phyloP scores from a whole-genome alignment of 176 grass and related monocot species.

The Carex myosuroides region DNA sequence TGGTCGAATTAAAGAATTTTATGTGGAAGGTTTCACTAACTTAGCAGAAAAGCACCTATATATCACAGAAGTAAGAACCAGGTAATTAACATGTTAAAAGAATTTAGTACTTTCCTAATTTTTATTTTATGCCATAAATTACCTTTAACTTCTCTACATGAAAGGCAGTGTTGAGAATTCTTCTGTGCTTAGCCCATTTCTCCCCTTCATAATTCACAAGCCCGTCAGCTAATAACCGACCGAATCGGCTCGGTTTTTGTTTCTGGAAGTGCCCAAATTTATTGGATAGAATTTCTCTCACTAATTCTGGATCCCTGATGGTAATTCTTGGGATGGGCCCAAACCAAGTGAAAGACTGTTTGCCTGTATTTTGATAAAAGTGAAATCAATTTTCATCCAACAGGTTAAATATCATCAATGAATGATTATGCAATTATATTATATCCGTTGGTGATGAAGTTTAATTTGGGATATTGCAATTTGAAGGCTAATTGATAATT shows the following conservation, averaged over 20 bases:
- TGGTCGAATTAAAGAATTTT: neutral
- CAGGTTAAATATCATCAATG: neutral
- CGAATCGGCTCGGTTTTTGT: constrained; percentile 5
- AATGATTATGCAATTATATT: neutral
- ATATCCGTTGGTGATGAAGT: neutral
- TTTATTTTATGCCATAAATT: neutral
- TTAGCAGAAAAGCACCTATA: neutral
- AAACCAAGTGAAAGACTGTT: constrained; percentile 53
- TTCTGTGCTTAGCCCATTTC: constrained; percentile 75
- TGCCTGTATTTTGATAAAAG: constrained; percentile 33
- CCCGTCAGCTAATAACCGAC: constrained; percentile 29
- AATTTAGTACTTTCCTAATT: neutral
- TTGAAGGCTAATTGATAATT: neutral
- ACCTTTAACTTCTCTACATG: constrained; percentile 75
- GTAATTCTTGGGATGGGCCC: constrained; percentile 38
- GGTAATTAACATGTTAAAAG: neutral
- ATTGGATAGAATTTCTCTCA: constrained; percentile 52
- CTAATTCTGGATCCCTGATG: constrained; percentile 42
- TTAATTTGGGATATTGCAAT: neutral
- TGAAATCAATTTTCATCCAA: neutral
- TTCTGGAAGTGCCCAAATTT: constrained; percentile 67
- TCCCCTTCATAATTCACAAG: constrained; percentile 44
- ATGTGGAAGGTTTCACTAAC: neutral
- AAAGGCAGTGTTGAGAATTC: constrained; percentile 69
- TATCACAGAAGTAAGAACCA: neutral